Evolutionary conservation across 108 stramenopile species (phyloP), one percentile per base, ranked within the genome.

Genomic region (Skeletonema costatum): DNA sequence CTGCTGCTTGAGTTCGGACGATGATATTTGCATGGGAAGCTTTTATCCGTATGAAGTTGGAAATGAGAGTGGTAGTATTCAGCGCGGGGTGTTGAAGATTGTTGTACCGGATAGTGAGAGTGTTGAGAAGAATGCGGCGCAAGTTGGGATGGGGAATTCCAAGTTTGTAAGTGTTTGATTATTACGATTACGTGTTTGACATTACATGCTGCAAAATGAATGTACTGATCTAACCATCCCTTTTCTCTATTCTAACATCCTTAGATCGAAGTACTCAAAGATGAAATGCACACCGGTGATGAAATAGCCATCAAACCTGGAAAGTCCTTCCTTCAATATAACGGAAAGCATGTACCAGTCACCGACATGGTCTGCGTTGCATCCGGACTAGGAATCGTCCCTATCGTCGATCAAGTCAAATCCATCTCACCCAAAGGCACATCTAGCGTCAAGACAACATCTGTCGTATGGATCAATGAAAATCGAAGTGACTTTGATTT

Each of bases 291-390:
- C 65, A 73, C 87, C 17, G 91, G 91, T 12, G 91, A 92, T 50
- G 91, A 92, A 68, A 77, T 92, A 17, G 91, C 91, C 32, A 79
- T 92, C 59, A 84, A 85, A 71, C 86, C 87, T 11, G 92, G 92
- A 7, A 78, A 80, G 48, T 70, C 66, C 6, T 81, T 64, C 32
- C 83, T 92, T 1, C 70, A 66, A 5, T 90, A 92, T 48, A 66
- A 70, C 8, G 88, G 91, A 65, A 71, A 88, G 64, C 83, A 90
- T 64, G 82, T 89, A 21, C 91, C 91, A 31, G 89, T 92, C 48
- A 89, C 86, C 5, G 88, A 89, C 50, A 89, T 92, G 85, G 86
- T 90, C 2, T 89, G 86, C 79, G 32, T 92, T 53, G 85, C 84
- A 14, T 86, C 65, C 14, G 89, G 88, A 13, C 66, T 80, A 14